phyloP scores from a whole-genome alignment of 768 basidiomycete genomes.

The Sistotremastrum niveocremeum region DNA sequence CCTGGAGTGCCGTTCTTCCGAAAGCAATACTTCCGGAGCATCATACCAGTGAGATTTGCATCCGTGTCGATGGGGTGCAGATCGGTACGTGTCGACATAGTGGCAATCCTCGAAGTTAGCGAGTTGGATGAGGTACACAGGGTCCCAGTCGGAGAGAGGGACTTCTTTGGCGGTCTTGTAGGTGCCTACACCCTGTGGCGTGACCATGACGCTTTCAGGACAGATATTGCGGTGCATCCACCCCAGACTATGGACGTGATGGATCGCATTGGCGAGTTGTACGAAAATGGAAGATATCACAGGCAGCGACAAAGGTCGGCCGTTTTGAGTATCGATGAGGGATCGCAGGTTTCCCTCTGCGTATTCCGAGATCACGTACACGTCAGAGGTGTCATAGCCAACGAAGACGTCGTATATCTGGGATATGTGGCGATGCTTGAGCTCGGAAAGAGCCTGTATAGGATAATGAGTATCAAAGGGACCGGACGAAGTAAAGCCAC shows the following conservation, averaged over 20 bases:
- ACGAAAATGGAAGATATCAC: conserved; percentile 31
- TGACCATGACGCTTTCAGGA: conserved; percentile 37
- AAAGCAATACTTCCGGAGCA: conserved; percentile 34
- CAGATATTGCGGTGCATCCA: conserved; percentile 41
- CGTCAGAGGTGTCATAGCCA: conserved; percentile 27
- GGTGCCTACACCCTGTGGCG: conserved; percentile 33
- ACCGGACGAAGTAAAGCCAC: too few relatives aligned
- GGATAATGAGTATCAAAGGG: too few relatives aligned
- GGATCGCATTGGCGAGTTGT: conserved; percentile 27
- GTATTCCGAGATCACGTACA: conserved; percentile 39
- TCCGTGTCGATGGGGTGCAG: conserved; percentile 33
- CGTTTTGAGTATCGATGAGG: conserved; percentile 33
- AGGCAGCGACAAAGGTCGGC: conserved; percentile 31
- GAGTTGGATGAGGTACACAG: conserved; percentile 32
- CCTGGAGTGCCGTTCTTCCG: conserved; percentile 28
- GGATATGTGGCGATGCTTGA: conserved; percentile 29
- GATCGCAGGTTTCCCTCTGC: conserved; percentile 41
- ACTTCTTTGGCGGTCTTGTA: conserved; percentile 23
- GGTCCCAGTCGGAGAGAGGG: conserved; percentile 13
- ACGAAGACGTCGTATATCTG: conserved; percentile 37
- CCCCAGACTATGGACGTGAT: conserved; percentile 30
- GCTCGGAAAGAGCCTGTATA: neutral
- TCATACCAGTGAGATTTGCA: conserved; percentile 40
- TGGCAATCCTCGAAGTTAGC: conserved; percentile 39
- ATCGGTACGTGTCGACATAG: conserved; percentile 25